Percentiles rank a stretch among this genome's conserved stretches.
phyloP scores from a whole-genome alignment of 441 rosid species.

The Erodium chrysanthum region DNA sequence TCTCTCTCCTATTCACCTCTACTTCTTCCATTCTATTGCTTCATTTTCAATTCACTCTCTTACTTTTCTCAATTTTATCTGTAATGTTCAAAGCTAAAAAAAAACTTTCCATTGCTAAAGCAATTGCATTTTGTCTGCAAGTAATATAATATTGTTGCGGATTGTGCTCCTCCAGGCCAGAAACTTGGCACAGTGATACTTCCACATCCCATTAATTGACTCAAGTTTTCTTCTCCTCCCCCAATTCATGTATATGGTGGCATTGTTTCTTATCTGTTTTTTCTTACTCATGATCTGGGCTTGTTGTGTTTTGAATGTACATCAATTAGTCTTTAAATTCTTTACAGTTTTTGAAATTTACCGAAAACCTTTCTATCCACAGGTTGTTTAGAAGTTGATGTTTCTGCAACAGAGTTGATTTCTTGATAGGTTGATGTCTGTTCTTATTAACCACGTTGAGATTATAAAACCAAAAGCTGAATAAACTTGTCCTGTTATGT shows the following conservation, averaged over 20 bases:
- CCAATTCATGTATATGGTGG: background rate
- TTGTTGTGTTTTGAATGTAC: background rate
- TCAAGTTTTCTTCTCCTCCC: background rate
- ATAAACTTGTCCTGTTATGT: background rate
- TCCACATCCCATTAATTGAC: background rate
- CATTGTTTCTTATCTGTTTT: background rate
- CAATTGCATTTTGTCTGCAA: background rate
- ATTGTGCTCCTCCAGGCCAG: background rate
- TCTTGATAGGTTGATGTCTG: background rate
- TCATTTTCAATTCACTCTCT: too few relatives aligned
- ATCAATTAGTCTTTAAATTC: background rate
- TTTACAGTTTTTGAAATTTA: background rate
- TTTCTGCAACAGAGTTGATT: background rate
- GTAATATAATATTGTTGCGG: background rate
- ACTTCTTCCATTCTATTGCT: background rate
- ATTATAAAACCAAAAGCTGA: background rate
- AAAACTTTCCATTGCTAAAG: background rate
- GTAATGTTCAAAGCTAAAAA: background rate
- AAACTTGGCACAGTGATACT: background rate
- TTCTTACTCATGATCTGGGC: background rate
- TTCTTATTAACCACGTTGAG: background rate
- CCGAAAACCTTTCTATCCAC: too few relatives aligned
- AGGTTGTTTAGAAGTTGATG: background rate
- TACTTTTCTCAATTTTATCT: too few relatives aligned
- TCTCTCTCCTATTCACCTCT: too few relatives aligned